Evolutionary conservation across 306 rosid species (phyloP).

Genomic region (Delonix regia): DNA sequence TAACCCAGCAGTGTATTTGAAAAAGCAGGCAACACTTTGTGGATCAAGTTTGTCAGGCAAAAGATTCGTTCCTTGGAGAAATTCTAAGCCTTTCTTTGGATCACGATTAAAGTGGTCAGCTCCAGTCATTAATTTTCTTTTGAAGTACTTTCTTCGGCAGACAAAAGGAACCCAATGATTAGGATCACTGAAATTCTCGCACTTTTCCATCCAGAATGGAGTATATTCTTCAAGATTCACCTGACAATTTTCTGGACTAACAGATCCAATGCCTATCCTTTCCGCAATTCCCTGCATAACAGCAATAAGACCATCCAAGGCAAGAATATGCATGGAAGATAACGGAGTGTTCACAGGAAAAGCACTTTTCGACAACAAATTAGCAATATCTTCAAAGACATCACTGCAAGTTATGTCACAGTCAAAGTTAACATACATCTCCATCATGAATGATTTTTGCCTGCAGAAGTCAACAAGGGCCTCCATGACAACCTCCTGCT

Average conservation of each 20-base stretch:
- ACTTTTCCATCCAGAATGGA: constrained; percentile 91
- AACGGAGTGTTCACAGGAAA: constrained; percentile 85
- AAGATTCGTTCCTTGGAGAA: constrained; percentile 95
- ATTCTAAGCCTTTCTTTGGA: constrained; percentile 93
- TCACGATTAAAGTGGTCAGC: constrained; percentile 98
- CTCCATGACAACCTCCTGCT: constrained; percentile 94
- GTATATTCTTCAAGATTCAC: constrained; percentile 75
- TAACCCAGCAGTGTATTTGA: constrained; percentile 85
- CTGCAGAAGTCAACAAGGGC: constrained; percentile 93
- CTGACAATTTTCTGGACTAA: constrained; percentile 51
- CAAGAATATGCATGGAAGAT: constrained; percentile 82
- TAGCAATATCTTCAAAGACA: constrained; percentile 89
- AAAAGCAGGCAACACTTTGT: constrained; percentile 87
- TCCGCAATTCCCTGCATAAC: constrained; percentile 95
- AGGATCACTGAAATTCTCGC: constrained; percentile 80
- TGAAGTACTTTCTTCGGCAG: constrained; percentile 75
- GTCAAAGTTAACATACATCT: constrained; percentile 86
- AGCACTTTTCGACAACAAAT: constrained; percentile 82
- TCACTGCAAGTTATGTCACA: constrained; percentile 86
- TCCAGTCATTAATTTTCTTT: constrained; percentile 85
- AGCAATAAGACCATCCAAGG: constrained; percentile 94
- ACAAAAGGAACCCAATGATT: constrained; percentile 87
- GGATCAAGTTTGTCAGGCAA: constrained; percentile 95
- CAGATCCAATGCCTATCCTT: constrained; percentile 71
- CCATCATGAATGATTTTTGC: constrained; percentile 79